Conservation (phyloP, 306 rosid genomes). For the Cicer yamashitae region DNA sequence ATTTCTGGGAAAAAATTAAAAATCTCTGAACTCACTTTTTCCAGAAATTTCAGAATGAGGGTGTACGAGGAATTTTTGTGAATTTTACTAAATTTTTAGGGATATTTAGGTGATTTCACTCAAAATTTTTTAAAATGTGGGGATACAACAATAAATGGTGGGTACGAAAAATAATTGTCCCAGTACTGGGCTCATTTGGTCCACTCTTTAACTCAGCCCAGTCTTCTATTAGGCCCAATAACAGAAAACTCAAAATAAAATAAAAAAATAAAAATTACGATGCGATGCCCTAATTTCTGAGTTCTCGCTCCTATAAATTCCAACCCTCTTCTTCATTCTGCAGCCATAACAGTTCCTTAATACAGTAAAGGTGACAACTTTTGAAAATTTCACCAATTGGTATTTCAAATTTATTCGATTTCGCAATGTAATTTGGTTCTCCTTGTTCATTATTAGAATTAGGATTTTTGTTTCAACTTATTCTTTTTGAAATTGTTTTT, state of each 20-base stretch:
- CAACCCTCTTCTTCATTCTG: neutral
- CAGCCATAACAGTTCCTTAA: neutral
- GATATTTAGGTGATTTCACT: no score
- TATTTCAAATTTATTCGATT: neutral
- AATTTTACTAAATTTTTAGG: no score
- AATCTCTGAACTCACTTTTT: no score
- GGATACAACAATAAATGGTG: no score
- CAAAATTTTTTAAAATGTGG: no score
- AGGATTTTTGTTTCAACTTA: neutral
- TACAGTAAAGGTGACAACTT: no score
- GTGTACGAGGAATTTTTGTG: no score
- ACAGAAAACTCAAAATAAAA: neutral
- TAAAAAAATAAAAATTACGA: neutral
- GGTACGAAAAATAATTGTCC: no score
- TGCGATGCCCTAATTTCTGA: conserved; percentile 51
- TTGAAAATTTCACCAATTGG: neutral
- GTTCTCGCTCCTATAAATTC: conserved; percentile 39
- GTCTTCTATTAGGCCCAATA: neutral
- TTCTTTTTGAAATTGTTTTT: neutral
- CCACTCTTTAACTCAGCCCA: no score
- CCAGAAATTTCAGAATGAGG: no score
- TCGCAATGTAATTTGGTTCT: neutral
- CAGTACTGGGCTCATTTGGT: no score
- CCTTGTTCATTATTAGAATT: neutral
- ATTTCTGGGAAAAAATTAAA: no score